Conservation (phyloP, 2,329 filamentous ascomycete species). For the Thielaviopsis cerberus region DNA sequence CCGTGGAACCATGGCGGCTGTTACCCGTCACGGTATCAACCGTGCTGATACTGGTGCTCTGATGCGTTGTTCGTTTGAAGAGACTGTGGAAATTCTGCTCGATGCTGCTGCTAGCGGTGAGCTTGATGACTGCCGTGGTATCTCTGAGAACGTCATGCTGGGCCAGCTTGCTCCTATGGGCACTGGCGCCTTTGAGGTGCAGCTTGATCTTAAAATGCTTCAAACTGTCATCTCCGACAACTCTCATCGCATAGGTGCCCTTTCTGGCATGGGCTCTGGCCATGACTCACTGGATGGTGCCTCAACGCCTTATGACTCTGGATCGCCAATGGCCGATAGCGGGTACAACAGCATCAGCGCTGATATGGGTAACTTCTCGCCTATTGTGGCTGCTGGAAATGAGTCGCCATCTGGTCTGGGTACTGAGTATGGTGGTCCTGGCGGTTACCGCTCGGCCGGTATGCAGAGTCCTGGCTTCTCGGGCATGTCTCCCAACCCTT, state of each 20-base stretch:
- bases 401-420: conserved; percentile 49
- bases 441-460: conserved; percentile 31
- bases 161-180: conserved; percentile 94
- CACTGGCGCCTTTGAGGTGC: conserved; percentile 86
- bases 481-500: conserved; percentile 49
- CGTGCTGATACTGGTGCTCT: conserved; percentile 90
- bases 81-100: conserved; percentile 93
- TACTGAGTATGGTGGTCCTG: conserved; percentile 36
- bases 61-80: conserved; percentile 99
- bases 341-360: conserved; percentile 46
- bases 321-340: conserved; percentile 58
- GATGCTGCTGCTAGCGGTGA: conserved; percentile 90
- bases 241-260: conserved; percentile 55
- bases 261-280: conserved; percentile 62
- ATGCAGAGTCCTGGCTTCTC: conserved; percentile 44
- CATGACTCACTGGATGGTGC: conserved; percentile 60
- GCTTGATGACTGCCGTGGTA: conserved; percentile 90
- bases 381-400: conserved; percentile 57
- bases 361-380: conserved; percentile 50
- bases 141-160: conserved; percentile 97
- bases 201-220: conserved; percentile 86
- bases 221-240: conserved; percentile 90
- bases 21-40: conserved; percentile 97
- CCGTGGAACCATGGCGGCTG: conserved; percentile 79
- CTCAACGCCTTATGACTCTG: conserved; percentile 83